phyloP scores from a whole-genome alignment of 2,329 filamentous ascomycete genomes.

The Acrocalymma vagum region DNA sequence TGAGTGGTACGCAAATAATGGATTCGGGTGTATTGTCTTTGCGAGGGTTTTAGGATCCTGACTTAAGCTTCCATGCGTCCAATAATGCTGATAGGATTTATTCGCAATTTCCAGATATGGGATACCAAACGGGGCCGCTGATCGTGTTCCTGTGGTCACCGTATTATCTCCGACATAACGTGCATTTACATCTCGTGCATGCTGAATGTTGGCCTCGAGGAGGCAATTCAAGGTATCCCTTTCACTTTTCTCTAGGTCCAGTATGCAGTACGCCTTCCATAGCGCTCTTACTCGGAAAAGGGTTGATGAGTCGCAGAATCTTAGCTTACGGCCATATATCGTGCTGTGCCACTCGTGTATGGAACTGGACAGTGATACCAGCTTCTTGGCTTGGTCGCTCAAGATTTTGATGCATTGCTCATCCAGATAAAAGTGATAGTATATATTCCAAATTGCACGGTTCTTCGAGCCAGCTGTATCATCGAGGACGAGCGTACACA shows the following conservation, averaged over 20 bases:
- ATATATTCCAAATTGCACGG: conserved; percentile 61
- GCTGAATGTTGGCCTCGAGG: no score
- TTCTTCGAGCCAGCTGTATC: conserved; percentile 29
- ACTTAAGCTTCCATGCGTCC: conserved; percentile 34
- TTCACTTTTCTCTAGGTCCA: no score
- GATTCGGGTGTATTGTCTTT: conserved; percentile 36
- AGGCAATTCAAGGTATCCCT: no score
- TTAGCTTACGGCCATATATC: conserved; percentile 55
- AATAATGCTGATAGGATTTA: no score
- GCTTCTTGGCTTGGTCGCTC: conserved; percentile 53
- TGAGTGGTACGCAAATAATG: conserved; percentile 50
- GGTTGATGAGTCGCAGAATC: conserved; percentile 60
- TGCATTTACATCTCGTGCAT: no score
- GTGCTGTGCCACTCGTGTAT: conserved; percentile 56
- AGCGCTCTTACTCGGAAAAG: no score
- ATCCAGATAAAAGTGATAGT: conserved; percentile 63
- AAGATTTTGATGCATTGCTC: conserved; percentile 48
- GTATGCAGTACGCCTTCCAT: no score
- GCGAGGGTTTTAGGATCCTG: conserved; percentile 15
- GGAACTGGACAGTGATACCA: conserved; percentile 54
- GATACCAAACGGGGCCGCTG: no score
- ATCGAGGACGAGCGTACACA: conserved; percentile 63
- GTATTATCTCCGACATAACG: no score
- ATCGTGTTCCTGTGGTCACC: no score
- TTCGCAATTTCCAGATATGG: no score